A percentile compares a stretch with the other conserved stretches of the same genome.
Evolutionary conservation across 345 rosid genomes (phyloP).

Genomic region (Acer yangbiense): DNA sequence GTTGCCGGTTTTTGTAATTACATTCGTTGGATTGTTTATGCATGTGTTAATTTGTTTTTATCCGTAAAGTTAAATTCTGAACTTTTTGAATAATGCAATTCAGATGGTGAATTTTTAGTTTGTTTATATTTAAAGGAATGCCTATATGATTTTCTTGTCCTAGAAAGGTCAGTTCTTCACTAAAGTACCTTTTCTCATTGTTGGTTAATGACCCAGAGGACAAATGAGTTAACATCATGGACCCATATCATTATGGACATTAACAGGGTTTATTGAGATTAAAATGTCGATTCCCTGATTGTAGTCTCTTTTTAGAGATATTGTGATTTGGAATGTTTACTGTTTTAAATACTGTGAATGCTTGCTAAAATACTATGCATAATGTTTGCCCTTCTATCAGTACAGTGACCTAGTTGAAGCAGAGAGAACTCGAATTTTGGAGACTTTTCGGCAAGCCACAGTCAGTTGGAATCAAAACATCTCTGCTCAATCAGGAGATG

Average conservation of each 20-base stretch:
- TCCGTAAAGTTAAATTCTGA: background rate
- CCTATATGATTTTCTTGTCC: background rate
- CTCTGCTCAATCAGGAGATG: conserved; percentile 37
- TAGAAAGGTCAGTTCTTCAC: background rate
- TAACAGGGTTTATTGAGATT: background rate
- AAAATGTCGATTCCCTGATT: background rate
- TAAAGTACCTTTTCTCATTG: conserved; percentile 1
- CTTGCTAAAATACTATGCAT: background rate
- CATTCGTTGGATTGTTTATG: background rate
- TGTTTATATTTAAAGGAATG: background rate
- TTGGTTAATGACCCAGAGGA: background rate
- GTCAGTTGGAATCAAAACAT: conserved; percentile 56
- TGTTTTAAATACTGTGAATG: background rate
- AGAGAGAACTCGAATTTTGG: conserved; percentile 56
- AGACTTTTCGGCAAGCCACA: conserved; percentile 60
- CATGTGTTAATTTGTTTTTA: background rate
- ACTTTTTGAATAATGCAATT: background rate
- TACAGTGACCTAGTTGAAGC: conserved; percentile 72
- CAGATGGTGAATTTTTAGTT: background rate
- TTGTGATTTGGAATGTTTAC: background rate
- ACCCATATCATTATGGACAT: background rate
- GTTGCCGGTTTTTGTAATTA: background rate
- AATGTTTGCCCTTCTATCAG: conserved; percentile 36
- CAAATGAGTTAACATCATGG: background rate
- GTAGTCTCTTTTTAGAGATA: background rate